Percentiles rank a stretch among this genome's conserved stretches.
These are phyloP conservation scores for Glutinoglossum americanum DNA, from an alignment of 495 filamentous ascomycete genomes.

Conservation along the genomic window DNA sequence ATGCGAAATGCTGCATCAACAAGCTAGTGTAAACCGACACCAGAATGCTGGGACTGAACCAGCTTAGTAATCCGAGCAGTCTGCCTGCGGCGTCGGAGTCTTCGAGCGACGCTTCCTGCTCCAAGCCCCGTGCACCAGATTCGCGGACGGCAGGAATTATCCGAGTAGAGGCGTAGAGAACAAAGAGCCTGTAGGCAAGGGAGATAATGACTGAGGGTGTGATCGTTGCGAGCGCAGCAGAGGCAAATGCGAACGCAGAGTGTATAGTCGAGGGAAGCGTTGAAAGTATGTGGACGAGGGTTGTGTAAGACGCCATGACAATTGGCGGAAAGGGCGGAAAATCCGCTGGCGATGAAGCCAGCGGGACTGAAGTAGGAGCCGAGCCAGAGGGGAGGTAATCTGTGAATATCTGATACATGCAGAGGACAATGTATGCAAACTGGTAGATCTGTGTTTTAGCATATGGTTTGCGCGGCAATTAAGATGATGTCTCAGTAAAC, in stretches of 20 bases:
- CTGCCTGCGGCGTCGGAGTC: slow-evolving; percentile 66
- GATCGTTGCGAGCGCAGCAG: slow-evolving; percentile 76
- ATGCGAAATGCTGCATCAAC: slow-evolving; percentile 82
- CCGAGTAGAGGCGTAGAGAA: slow-evolving; percentile 84
- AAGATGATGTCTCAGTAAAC: neutral
- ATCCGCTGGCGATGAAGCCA: slow-evolving; percentile 26
- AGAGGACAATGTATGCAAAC: slow-evolving; percentile 91
- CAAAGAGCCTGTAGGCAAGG: slow-evolving; percentile 74
- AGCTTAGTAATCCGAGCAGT: slow-evolving; percentile 60
- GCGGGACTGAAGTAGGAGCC: slow-evolving; percentile 22
- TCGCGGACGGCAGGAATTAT: slow-evolving; percentile 89
- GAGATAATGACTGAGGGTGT: slow-evolving; percentile 90
- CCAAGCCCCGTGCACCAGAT: slow-evolving; percentile 57
- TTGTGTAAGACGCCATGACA: slow-evolving; percentile 96
- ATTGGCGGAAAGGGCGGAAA: slow-evolving; percentile 90
- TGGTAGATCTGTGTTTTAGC: slow-evolving; percentile 5
- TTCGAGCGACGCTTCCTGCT: slow-evolving; percentile 62
- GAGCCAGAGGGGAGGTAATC: slow-evolving; percentile 67
- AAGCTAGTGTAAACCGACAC: slow-evolving; percentile 95
- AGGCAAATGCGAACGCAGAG: slow-evolving; percentile 66
- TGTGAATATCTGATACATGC: slow-evolving; percentile 97
- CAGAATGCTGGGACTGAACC: slow-evolving; percentile 81
- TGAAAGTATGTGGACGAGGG: slow-evolving; percentile 63
- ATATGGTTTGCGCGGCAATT: neutral
- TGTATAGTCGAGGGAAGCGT: slow-evolving; percentile 64